phyloP scores from a whole-genome alignment of 73 alveolate species.

The Tetrahymena malaccensis region DNA sequence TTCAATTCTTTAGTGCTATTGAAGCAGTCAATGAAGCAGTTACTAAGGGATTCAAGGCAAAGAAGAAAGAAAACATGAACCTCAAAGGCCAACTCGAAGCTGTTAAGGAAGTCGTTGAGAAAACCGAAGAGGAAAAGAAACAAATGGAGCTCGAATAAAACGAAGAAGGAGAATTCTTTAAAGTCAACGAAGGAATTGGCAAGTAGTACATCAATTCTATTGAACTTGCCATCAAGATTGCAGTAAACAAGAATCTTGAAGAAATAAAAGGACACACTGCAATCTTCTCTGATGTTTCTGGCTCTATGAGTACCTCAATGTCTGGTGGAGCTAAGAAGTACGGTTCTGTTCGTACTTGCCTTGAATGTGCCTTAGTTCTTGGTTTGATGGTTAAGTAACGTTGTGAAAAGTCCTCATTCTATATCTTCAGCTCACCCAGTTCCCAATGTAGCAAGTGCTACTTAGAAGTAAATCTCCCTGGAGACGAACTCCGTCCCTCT shows the following conservation, averaged over 20 bases:
- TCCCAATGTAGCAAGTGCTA: neutral
- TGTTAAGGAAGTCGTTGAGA: neutral
- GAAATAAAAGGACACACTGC: neutral
- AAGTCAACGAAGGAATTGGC: neutral
- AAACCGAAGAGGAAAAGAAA: neutral
- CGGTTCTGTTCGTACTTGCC: neutral
- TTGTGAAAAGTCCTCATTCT: neutral
- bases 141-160: neutral
- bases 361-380: neutral
- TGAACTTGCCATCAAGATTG: conserved; percentile 22
- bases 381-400: neutral
- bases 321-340: conserved; percentile 32
- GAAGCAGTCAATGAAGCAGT: neutral
- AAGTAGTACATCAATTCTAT: neutral
- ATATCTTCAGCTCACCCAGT: neutral
- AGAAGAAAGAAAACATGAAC: neutral
- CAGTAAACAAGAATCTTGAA: conserved; percentile 12
- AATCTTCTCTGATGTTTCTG: neutral
- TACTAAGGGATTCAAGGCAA: neutral
- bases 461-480: neutral
- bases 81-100: neutral
- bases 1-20: conserved; percentile 16
- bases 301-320: conserved; percentile 15
- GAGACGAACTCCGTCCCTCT: neutral
- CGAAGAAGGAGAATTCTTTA: neutral